These are phyloP conservation scores for Fraxinus ornus DNA, from an alignment of 305 asterid species.

Conservation along the genomic window DNA sequence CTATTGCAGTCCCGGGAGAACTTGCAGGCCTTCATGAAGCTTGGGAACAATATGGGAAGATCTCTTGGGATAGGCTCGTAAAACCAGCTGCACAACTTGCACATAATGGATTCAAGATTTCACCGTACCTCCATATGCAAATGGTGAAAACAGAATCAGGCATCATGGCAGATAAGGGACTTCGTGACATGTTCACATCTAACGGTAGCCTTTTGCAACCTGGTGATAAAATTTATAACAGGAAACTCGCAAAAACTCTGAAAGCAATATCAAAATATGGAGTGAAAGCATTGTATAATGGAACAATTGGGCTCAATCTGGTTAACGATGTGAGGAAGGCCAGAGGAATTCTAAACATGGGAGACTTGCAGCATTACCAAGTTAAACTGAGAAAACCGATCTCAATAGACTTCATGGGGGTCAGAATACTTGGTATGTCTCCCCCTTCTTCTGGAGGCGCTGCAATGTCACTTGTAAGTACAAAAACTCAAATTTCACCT, in stretches of 20 bases:
- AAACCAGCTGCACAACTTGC: constrained; percentile 55
- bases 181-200: constrained; percentile 42
- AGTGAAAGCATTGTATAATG: constrained; percentile 48
- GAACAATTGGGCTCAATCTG: constrained; percentile 46
- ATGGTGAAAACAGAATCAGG: constrained; percentile 39
- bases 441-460: constrained; percentile 81
- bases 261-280: constrained; percentile 40
- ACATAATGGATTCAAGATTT: constrained; percentile 50
- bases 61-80: constrained; percentile 64
- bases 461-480: constrained; percentile 58
- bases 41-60: constrained; percentile 55
- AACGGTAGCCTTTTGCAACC: constrained; percentile 49
- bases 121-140: constrained; percentile 58
- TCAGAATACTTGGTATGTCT: constrained; percentile 53
- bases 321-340: constrained; percentile 45
- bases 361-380: constrained; percentile 50
- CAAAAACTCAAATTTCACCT: not conserved
- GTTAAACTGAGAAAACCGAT: constrained; percentile 54
- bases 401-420: constrained; percentile 40
- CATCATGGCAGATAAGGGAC: constrained; percentile 54
- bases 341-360: constrained; percentile 54
- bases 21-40: constrained; percentile 59
- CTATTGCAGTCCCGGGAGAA: constrained; percentile 76
- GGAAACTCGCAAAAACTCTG: constrained; percentile 43
- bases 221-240: constrained; percentile 51